Conservation (phyloP, 2,329 filamentous ascomycete genomes). For the Cladophialophora psammophila region DNA sequence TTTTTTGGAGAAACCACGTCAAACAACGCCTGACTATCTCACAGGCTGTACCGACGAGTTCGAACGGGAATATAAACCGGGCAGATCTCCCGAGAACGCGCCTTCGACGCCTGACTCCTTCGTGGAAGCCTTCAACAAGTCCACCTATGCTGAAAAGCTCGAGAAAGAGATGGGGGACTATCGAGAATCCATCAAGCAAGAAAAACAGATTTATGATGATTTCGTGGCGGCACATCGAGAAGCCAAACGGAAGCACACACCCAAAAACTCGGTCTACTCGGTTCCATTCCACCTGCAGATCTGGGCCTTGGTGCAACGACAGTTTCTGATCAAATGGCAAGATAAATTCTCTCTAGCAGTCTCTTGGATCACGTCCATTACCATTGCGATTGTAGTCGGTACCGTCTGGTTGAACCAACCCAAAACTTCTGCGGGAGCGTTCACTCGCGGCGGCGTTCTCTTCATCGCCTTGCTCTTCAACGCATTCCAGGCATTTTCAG, state of each 20-base stretch:
- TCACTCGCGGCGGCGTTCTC: conserved; percentile 80
- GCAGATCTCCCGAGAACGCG: conserved; percentile 69
- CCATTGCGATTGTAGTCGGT: conserved; percentile 79
- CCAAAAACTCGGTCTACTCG: conserved; percentile 77
- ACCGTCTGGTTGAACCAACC: conserved; percentile 78
- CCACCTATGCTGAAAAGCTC: conserved; percentile 64
- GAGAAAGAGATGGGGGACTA: conserved; percentile 73
- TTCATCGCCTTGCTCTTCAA: conserved; percentile 85
- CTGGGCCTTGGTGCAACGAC: conserved; percentile 82
- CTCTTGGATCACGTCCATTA: conserved; percentile 73
- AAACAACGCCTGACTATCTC: conserved; percentile 82
- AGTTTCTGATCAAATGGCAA: conserved; percentile 85
- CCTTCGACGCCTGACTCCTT: conserved; percentile 73
- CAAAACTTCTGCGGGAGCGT: conserved; percentile 70
- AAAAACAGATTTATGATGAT: conserved; percentile 74
- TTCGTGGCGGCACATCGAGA: conserved; percentile 78
- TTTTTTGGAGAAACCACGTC: conserved; percentile 75
- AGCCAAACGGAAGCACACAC: conserved; percentile 76
- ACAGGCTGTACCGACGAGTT: conserved; percentile 85
- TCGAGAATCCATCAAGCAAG: conserved; percentile 67
- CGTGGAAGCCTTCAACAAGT: conserved; percentile 73
- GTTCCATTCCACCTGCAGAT: conserved; percentile 84
- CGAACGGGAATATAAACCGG: conserved; percentile 76
- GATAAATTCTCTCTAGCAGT: conserved; percentile 79
- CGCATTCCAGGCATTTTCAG: conserved; percentile 84